A percentile compares a stretch with the other conserved stretches of the same genome.
Evolutionary conservation across 1,284 basidiomycete genomes (phyloP).

Genomic region (Stygiomarasmius scandens): DNA sequence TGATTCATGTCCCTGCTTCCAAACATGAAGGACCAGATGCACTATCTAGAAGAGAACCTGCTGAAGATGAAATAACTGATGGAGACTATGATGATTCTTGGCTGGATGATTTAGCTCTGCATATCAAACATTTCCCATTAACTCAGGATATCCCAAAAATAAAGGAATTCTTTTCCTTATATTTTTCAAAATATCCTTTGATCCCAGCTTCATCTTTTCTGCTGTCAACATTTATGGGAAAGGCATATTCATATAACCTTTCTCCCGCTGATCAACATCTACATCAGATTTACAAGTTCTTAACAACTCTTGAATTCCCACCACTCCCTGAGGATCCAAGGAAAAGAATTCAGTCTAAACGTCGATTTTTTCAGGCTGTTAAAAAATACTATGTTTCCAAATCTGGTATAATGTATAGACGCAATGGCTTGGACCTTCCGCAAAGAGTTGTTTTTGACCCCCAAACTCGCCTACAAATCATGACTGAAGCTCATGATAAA

Average conservation of each 20-base stretch:
- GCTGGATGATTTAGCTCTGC: conserved; percentile 2
- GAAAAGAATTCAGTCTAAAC: conserved; percentile 1
- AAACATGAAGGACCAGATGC: conserved; percentile 7
- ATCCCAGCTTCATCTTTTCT: too few species aligned
- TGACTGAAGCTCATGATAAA: too few species aligned
- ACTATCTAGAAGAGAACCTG: not conserved
- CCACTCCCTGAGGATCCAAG: too few species aligned
- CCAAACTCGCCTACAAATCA: too few species aligned
- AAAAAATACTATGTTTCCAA: conserved; percentile 8
- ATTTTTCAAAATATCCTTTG: too few species aligned
- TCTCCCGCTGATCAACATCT: too few species aligned
- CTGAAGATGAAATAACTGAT: not conserved
- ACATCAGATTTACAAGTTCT: too few species aligned
- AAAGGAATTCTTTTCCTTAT: too few species aligned
- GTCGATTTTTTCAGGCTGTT: not conserved
- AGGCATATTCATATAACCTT: too few species aligned
- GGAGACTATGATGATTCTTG: conserved; percentile 5
- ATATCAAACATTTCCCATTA: not conserved
- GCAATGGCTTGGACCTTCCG: conserved; percentile 31
- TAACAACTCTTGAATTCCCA: too few species aligned
- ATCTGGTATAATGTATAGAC: conserved; percentile 28
- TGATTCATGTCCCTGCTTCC: conserved; percentile 14
- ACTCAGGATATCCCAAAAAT: too few species aligned
- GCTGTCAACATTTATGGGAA: too few species aligned
- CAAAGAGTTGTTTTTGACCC: conserved; percentile 24